Evolutionary conservation across 768 basidiomycete species (phyloP), one percentile per base, ranked within the genome.

Genomic region (Phylloporus sp.): DNA sequence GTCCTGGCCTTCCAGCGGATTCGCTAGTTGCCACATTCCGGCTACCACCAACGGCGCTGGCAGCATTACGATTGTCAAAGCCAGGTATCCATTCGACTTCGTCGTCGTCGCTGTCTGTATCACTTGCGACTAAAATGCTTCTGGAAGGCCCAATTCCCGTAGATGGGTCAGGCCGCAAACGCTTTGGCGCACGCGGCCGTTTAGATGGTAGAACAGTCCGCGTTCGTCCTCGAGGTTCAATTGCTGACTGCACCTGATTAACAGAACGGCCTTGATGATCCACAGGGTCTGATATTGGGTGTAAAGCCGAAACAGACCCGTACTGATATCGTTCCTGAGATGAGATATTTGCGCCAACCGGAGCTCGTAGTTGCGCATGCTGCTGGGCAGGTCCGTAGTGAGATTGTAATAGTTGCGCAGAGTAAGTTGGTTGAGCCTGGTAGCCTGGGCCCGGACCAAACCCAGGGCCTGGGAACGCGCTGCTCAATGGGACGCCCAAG

Each of bases 31-130:
- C 46, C 8, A 39, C 35, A 22, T 26, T 47, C 28, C 40, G 38
- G 6, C 43, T 20, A 3, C 18, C 12, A 2, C 47, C 43, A 6
- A 23, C 24, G 4, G 45, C 48, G 16, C 50, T 54, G 6, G 43
- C 18, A 28, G 38, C 50, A 31, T 34, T 40, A 34, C 42, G 34
- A 3, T 42, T 45, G 32, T 52, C 49, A 28, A 38, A 23, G 12
- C 61, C 60, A 54, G 49, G 52, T 6, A 54, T 44, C 59, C 56
- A 63, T 22, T 68, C 67, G 20, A 60, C 41, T 2, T 69, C 67
- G 1, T 70, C 67, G 1, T 68, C 67, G 0, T 68, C 67, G 9
- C 64, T 70, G 2, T 69, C 67, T 20, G 62, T 60, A 2, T 68
- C 68, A 20, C 67, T 68, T n/a, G 61, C 57, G 8, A 22, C 43